Percentiles rank a stretch among this genome's conserved stretches.
Evolutionary conservation across 192 early-diverging fungal genomes (phyloP).

Genomic region (Backusella circina): DNA sequence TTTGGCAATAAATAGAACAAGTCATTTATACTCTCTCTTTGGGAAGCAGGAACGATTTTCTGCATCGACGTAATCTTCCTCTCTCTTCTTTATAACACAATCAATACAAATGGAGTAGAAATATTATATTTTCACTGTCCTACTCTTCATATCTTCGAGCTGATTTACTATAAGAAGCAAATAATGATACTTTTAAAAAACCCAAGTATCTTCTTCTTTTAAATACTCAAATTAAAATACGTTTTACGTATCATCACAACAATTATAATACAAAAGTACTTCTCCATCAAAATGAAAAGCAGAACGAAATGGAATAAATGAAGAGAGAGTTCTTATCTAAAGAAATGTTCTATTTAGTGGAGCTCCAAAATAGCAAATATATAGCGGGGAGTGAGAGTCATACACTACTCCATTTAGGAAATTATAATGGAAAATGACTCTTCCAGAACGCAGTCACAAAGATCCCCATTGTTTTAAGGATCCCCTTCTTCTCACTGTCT

Average conservation of each 20-base stretch:
- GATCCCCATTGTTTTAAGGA: neutral
- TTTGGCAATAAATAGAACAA: neutral
- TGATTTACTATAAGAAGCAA: conserved; percentile 5
- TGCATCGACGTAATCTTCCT: neutral
- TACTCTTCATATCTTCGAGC: conserved; percentile 1
- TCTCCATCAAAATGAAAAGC: neutral
- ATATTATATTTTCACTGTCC: neutral
- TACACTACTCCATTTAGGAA: neutral
- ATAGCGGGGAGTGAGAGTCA: neutral
- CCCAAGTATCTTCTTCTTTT: neutral
- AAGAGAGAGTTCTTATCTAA: neutral
- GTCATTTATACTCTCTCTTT: neutral
- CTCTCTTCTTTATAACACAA: neutral
- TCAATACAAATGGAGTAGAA: neutral
- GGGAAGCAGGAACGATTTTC: neutral
- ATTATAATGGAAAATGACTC: neutral
- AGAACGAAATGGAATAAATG: neutral
- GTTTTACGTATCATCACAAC: neutral
- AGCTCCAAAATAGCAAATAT: neutral
- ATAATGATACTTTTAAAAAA: neutral
- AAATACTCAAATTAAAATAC: neutral
- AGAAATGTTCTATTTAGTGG: neutral
- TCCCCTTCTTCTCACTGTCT: neutral
- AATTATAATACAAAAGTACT: neutral
- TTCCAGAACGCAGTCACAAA: neutral